Base-by-base conservation (phyloP, 257 asterid genomes). In the Solanum bulbocastanum region DNA sequence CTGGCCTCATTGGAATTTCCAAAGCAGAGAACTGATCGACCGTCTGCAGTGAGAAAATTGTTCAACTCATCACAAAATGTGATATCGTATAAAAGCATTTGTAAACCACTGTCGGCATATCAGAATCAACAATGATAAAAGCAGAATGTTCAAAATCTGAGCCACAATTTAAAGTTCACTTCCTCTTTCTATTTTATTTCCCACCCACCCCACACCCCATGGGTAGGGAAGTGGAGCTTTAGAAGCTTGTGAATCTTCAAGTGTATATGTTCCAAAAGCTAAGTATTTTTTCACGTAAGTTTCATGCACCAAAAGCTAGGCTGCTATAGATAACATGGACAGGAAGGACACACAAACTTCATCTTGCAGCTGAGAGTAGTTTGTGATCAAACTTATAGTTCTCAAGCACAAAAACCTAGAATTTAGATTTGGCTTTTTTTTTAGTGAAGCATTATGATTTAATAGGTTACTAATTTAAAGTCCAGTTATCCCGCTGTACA, bases 11-110 rank as follows among this genome's bases (percentile, higher is more conserved):
- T 87, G 98, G 98, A 91, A 96, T 98, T 79, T 92, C 92, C 86
- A 97, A 92, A 92, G 93, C 96, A 90, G 95, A 97, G 92, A 97
- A 94, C 56, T 97, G 99, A 93, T 97, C 96, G 84, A 97, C 99
- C 62, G 99, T 97, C 99, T 96, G 98, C 93, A 91, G 90, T 74
- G 89, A 75, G 49, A 89, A 90, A 89, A 89, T 22, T 32, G 44
- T 46, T 71, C 42, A 86, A 33, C 40, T 68, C 66, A 39, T 86
- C 32, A 46, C 49, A 78, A 65, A 87, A 39, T 78, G 27, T 30
- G 25, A 62, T 10, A 58, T 75, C 22, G 12, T 79, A 79, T 79
- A 66, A 60, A 25, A 76, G 76, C 52, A n/a, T 79, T 39, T 68
- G 32, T 40, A 42, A 60, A 62, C 44, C 52, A 22, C 60, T 27